Evolutionary conservation across 805 yeast species (phyloP).

Genomic region (Saccharomycopsis sp.): DNA sequence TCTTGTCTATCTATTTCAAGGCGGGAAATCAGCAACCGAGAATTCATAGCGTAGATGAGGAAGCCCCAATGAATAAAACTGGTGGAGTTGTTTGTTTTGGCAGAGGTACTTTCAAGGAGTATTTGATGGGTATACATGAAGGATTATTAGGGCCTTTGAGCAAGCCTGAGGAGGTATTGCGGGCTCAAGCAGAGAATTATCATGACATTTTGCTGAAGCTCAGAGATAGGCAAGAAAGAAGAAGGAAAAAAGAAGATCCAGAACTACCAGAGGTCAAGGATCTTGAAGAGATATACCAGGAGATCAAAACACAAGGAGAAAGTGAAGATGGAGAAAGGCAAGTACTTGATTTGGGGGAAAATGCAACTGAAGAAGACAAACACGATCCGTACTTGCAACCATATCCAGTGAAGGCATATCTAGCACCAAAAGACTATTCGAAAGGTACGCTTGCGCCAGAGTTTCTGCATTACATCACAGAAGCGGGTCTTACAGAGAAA

Average conservation of each 20-base stretch:
- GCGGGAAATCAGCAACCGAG: slow-evolving; percentile 23
- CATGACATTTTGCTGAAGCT: slow-evolving; percentile 1
- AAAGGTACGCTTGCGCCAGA: slow-evolving; percentile 52
- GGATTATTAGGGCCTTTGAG: slow-evolving; percentile 89
- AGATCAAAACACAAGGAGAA: slow-evolving; percentile 12
- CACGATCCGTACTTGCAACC: slow-evolving; percentile 17
- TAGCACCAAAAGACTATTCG: slow-evolving; percentile 47
- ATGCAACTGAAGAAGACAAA: slow-evolving; percentile 19
- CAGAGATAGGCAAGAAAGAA: slow-evolving; percentile 2
- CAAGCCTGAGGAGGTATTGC: slow-evolving; percentile 30
- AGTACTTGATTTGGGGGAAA: slow-evolving; percentile 1
- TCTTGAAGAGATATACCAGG: slow-evolving; percentile 12
- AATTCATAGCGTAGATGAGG: slow-evolving; percentile 40
- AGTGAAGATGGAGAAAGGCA: slow-evolving; percentile 18
- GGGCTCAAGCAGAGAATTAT: slow-evolving; percentile 17
- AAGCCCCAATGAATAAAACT: slow-evolving; percentile 35
- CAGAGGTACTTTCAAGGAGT: slow-evolving; percentile 93
- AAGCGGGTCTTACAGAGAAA: slow-evolving; percentile 24
- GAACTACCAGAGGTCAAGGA: slow-evolving; percentile 8
- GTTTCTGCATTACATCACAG: slow-evolving; percentile 29
- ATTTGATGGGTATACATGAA: slow-evolving; percentile 82
- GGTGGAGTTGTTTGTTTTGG: slow-evolving; percentile 93
- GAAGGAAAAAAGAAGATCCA: slow-evolving; percentile 15
- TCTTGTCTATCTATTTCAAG: slow-evolving; percentile 48
- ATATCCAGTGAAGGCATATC: slow-evolving; percentile 44